Evolutionary conservation across 495 filamentous ascomycete genomes (phyloP), one percentile per base, ranked within the genome.

Genomic region (Trichocladium antarcticum): DNA sequence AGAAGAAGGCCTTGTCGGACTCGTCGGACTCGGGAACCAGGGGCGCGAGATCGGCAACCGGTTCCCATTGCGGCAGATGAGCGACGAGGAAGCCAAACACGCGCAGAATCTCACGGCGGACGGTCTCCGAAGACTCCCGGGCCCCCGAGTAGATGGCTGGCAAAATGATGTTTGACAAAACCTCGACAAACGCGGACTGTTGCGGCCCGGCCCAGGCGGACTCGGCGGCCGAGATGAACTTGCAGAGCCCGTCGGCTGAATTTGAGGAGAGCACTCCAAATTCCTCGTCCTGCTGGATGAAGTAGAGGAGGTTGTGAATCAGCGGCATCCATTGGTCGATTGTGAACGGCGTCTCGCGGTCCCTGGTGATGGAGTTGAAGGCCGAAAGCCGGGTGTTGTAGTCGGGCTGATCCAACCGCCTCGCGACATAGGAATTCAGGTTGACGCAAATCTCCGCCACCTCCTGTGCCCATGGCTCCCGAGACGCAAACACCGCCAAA

Each of bases 271-370:
- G 67, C 24, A 94, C 85, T 35, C 84, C 83, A 45, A 92, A 76
- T 57, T 99, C 92, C 42, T 96, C 88, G 36, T 83, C 80, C 57
- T 93, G 83, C 57, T 79, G 83, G 56, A 95, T 81, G 58, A 82
- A 90, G 67, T 79, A 96, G 2, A 95, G 72, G 75, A 95, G 81
- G 58, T 97, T 97, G 66, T 83, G 83, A 2, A 97, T 61, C 27
- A 97, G 69, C n/a, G 93, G 89, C 49, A 78, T 74, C 93, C 92
- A 99, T 57, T 94, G 84, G 50, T 77, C 78, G n/a, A 80, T 62
- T 3, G 74, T 83, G 31, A 89, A 78, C 0, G 64, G 68, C 1
- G 50, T 54, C 31, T 71, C 67, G 42, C 68, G 58, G 3, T 70
- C 62, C 22, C 80, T 77, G 37, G 81, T 86, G 56, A 97, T 80